phyloP scores from a whole-genome alignment of 305 asterid genomes.

The Fraxinus nigra region DNA sequence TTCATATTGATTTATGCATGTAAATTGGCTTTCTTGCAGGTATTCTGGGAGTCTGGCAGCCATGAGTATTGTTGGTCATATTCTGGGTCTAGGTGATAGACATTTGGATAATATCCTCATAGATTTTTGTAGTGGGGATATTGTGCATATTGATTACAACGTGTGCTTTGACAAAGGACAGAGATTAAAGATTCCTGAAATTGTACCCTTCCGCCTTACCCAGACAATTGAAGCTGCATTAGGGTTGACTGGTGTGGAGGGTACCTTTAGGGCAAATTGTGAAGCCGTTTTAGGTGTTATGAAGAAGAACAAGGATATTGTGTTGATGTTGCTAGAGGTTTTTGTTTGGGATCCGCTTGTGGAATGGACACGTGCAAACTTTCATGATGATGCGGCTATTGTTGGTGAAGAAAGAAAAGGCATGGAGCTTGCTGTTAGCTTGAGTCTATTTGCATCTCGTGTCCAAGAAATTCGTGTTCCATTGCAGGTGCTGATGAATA shows the following conservation, averaged over 20 bases:
- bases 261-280: constrained; percentile 90
- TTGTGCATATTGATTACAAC: constrained; percentile 95
- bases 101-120: constrained; percentile 98
- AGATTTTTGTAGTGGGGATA: constrained; percentile 91
- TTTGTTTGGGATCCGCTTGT: constrained; percentile 99
- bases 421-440: constrained; percentile 99
- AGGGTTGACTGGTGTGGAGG: constrained; percentile 95
- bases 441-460: constrained; percentile 96
- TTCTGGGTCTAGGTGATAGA: constrained; percentile 94
- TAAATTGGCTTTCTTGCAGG: constrained; percentile 49
- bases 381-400: constrained; percentile 98
- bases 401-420: constrained; percentile 99
- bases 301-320: constrained; percentile 92
- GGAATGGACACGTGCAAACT: constrained; percentile 99
- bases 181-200: constrained; percentile 93
- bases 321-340: constrained; percentile 86
- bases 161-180: constrained; percentile 99
- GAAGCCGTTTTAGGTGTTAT: constrained; percentile 90
- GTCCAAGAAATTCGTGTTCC: constrained; percentile 98
- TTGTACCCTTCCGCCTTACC: constrained; percentile 98
- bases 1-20: constrained; percentile 1
- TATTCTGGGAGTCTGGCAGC: constrained; percentile 95
- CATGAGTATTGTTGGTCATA: constrained; percentile 96
- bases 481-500: constrained; percentile 68
- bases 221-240: constrained; percentile 96